Conservation (phyloP, 2,329 filamentous ascomycete genomes). For the Didymella keratinophila region DNA sequence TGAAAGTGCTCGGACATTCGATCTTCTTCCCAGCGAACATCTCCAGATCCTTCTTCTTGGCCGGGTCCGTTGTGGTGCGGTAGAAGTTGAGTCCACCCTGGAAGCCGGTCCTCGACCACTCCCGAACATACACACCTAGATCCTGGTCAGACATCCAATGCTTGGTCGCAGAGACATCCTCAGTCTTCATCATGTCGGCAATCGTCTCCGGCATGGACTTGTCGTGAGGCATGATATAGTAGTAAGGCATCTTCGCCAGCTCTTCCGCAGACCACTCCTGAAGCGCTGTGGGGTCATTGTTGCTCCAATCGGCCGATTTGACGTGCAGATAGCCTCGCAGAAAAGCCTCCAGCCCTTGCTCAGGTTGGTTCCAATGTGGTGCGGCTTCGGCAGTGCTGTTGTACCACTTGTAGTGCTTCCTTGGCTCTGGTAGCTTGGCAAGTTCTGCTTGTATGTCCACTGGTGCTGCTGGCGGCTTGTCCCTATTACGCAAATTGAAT, state of each 20-base stretch:
- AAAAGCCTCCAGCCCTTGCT: constrained; percentile 65
- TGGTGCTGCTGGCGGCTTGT: constrained; percentile 26
- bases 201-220: constrained; percentile 68
- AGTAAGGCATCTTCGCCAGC: constrained; percentile 68
- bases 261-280: constrained; percentile 64
- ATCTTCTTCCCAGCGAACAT: constrained; percentile 68
- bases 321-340: constrained; percentile 73
- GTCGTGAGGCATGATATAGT: constrained; percentile 71
- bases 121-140: constrained; percentile 66
- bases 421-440: constrained; percentile 61
- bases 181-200: constrained; percentile 61
- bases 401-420: constrained; percentile 76
- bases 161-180: constrained; percentile 57
- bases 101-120: constrained; percentile 69
- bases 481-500: constrained; percentile 54
- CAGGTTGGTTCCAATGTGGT: constrained; percentile 57
- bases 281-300: constrained; percentile 63
- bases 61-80: constrained; percentile 63
- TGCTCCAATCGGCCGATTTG: constrained; percentile 68
- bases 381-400: constrained; percentile 62
- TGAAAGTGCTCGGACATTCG: constrained; percentile 67
- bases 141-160: constrained; percentile 67
- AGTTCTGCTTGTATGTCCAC: constrained; percentile 65
- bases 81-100: constrained; percentile 75
- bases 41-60: constrained; percentile 60